Conservation (phyloP, 768 basidiomycete species). For the Mycena kentingensis region DNA sequence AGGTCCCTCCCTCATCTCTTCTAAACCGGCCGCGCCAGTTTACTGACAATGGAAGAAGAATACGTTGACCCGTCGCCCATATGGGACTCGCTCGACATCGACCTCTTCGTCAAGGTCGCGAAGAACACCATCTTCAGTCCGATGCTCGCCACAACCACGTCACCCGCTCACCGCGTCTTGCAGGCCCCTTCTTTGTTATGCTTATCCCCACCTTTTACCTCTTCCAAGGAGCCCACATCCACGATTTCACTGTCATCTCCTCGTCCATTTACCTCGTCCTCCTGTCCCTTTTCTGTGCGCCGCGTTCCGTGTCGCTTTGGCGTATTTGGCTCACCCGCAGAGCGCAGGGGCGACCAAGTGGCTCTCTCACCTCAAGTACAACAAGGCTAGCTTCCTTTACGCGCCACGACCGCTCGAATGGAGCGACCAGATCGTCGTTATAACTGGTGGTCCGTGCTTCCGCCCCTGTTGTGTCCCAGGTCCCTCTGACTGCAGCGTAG, state of each 20-base stretch:
- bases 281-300: constrained; percentile 71
- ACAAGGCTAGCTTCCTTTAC: constrained; percentile 67
- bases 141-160: constrained; percentile 26
- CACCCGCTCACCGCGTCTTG: constrained; percentile 9
- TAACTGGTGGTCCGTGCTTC: constrained; percentile 77
- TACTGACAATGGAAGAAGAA: constrained; percentile 32
- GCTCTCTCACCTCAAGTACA: constrained; percentile 73
- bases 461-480: neutral
- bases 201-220: constrained; percentile 79
- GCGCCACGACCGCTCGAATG: constrained; percentile 70
- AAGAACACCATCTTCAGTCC: constrained; percentile 77
- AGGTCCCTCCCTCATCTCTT: constrained; percentile 71
- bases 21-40: constrained; percentile 89
- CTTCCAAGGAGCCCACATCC: constrained; percentile 62
- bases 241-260: constrained; percentile 52
- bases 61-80: constrained; percentile 48
- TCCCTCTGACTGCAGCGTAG: constrained; percentile 38
- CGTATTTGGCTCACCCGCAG: constrained; percentile 8
- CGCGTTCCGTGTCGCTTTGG: neutral
- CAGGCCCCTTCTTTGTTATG: constrained; percentile 84
- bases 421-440: constrained; percentile 85
- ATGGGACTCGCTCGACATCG: constrained; percentile 74
- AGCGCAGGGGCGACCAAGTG: constrained; percentile 66
- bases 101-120: constrained; percentile 78
- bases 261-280: constrained; percentile 58